A percentile compares a stretch with the other conserved stretches of the same genome.
phyloP scores from a whole-genome alignment of 768 basidiomycete genomes.

The Phaffia australis region DNA sequence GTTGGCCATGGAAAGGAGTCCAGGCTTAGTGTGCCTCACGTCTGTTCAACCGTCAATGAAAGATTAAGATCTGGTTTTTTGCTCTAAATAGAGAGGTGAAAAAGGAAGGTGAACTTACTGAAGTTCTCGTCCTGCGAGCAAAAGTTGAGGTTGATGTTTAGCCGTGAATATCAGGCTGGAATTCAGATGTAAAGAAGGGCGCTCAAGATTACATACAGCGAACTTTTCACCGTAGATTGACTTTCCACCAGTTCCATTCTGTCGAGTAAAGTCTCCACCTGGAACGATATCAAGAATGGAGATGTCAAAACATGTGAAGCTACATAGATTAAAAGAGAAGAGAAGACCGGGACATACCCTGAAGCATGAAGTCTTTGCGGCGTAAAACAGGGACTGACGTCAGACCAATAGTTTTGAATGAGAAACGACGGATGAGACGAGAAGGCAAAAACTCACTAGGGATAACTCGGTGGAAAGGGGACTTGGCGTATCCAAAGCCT shows the following conservation, averaged over 20 bases:
- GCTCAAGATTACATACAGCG: conserved; percentile 43
- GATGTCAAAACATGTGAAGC: conserved; percentile 27
- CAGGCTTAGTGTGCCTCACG: conserved; percentile 75
- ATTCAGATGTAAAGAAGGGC: neutral
- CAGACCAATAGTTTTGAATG: too few relatives aligned
- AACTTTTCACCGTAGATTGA: conserved; percentile 96
- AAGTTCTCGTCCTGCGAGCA: neutral
- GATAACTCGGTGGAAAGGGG: conserved; percentile 56
- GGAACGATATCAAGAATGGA: neutral
- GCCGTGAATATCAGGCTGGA: neutral
- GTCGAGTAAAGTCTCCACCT: conserved; percentile 23
- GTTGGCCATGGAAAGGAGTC: conserved; percentile 88
- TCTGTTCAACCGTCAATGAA: conserved; percentile 82
- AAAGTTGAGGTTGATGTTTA: conserved; percentile 3
- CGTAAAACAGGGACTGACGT: neutral
- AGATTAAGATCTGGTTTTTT: neutral
- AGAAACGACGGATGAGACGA: too few relatives aligned
- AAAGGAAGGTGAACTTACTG: neutral
- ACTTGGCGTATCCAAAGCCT: conserved; percentile 61
- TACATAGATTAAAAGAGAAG: conserved; percentile 31
- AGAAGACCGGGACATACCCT: neutral
- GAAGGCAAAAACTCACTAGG: conserved; percentile 31
- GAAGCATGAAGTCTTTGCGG: neutral
- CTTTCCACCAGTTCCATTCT: conserved; percentile 26
- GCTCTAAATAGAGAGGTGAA: neutral